Conservation (phyloP, 1,284 basidiomycete genomes). For the Schizophyllum commune region DNA sequence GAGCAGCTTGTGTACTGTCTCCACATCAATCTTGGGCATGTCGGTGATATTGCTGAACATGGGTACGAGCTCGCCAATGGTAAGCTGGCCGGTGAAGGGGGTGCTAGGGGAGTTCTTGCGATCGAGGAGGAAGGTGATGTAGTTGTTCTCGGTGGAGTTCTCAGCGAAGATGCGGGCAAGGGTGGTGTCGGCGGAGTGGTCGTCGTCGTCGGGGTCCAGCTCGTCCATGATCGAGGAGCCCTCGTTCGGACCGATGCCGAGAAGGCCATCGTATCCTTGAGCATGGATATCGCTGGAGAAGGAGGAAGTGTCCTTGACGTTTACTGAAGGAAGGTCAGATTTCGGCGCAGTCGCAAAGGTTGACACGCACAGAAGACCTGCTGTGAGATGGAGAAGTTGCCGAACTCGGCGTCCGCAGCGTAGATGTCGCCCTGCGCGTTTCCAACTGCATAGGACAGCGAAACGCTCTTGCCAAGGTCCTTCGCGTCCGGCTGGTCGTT, state of each 20-base stretch:
- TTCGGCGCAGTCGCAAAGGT: background rate
- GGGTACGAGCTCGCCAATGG: constrained; percentile 48
- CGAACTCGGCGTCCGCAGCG: constrained; percentile 49
- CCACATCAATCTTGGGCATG: constrained; percentile 60
- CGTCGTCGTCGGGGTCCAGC: constrained; percentile 32
- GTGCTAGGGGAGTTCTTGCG: constrained; percentile 48
- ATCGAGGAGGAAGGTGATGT: constrained; percentile 61
- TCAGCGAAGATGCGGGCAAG: constrained; percentile 56
- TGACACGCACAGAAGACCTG: constrained; percentile 61
- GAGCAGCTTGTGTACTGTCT: constrained; percentile 50
- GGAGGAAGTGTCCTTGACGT: constrained; percentile 54
- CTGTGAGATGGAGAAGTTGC: constrained; percentile 45
- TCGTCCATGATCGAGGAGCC: constrained; percentile 59
- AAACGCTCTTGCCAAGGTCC: constrained; percentile 49
- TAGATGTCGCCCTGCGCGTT: constrained; percentile 52
- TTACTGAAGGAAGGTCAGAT: constrained; percentile 33
- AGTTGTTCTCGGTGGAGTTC: constrained; percentile 48
- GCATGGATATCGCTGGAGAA: constrained; percentile 55
- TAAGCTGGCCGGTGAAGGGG: constrained; percentile 46
- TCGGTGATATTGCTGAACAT: constrained; percentile 53
- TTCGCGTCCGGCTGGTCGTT: constrained; percentile 37
- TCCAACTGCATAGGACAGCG: constrained; percentile 63
- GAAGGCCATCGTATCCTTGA: constrained; percentile 61
- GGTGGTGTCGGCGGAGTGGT: constrained; percentile 37
- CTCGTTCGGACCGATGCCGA: constrained; percentile 68